phyloP scores from a whole-genome alignment of 2,329 filamentous ascomycete genomes.

The Scopulariopsis brevicaulis region DNA sequence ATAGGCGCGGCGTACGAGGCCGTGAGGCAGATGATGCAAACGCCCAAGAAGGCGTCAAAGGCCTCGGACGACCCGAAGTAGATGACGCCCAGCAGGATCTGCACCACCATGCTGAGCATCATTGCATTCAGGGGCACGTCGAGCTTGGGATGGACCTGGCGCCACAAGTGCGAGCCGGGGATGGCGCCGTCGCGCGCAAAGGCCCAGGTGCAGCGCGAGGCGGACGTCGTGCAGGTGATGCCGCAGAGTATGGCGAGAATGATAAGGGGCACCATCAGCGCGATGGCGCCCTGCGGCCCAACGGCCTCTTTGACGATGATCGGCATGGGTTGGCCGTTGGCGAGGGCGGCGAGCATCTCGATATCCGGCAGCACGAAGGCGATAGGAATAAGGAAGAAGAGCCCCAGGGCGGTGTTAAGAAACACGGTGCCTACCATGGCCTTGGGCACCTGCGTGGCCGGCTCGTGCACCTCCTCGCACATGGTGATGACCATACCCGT shows the following conservation, averaged over 20 bases:
- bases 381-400: slow-evolving; percentile 58
- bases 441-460: slow-evolving; percentile 57
- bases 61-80: slow-evolving; percentile 59
- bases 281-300: slow-evolving; percentile 50
- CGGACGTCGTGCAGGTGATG: slow-evolving; percentile 57
- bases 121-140: slow-evolving; percentile 60
- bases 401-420: slow-evolving; percentile 54
- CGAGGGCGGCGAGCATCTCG: slow-evolving; percentile 17
- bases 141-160: slow-evolving; percentile 46
- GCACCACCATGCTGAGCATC: slow-evolving; percentile 57
- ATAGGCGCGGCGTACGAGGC: slow-evolving; percentile 60
- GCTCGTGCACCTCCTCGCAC: slow-evolving; percentile 61
- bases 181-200: slow-evolving; percentile 62
- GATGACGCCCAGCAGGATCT: slow-evolving; percentile 53
- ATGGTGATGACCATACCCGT: slow-evolving; percentile 75
- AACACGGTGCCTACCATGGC: slow-evolving; percentile 59
- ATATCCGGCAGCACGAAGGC: slow-evolving; percentile 60
- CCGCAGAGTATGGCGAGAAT: slow-evolving; percentile 57
- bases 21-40: slow-evolving; percentile 59
- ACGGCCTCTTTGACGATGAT: slow-evolving; percentile 52
- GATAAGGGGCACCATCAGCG: slow-evolving; percentile 51
- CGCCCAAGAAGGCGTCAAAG: slow-evolving; percentile 61
- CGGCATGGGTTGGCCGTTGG: slow-evolving; percentile 53
- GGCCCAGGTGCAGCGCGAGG: slow-evolving; percentile 57
- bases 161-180: slow-evolving; percentile 50